Evolutionary conservation across 2,329 filamentous ascomycete genomes (phyloP).

Genomic region (Aurifilum marmelostoma): DNA sequence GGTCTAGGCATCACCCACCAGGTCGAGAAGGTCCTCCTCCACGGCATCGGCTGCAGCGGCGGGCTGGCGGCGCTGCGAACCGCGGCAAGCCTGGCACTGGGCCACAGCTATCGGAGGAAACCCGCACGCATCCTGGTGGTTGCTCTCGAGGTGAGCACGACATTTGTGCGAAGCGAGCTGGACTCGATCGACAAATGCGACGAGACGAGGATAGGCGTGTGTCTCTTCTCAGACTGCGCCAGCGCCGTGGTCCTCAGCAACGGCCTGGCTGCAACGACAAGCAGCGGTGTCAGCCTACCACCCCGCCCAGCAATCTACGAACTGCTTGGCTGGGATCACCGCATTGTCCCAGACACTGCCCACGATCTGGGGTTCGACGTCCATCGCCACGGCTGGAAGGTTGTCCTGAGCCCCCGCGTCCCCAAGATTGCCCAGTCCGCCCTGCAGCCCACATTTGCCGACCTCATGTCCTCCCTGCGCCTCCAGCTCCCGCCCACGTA

Average conservation of each 20-base stretch:
- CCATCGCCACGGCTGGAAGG: slow-evolving; percentile 69
- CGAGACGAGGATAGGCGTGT: slow-evolving; percentile 66
- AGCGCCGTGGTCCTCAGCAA: slow-evolving; percentile 69
- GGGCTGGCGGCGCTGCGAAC: slow-evolving; percentile 65
- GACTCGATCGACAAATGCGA: slow-evolving; percentile 63
- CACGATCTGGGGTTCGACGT: slow-evolving; percentile 67
- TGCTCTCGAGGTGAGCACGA: slow-evolving; percentile 65
- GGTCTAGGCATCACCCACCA: slow-evolving; percentile 58
- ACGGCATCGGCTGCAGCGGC: slow-evolving; percentile 68
- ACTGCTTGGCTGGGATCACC: slow-evolving; percentile 67
- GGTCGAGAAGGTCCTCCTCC: slow-evolving; percentile 68
- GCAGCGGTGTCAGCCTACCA: slow-evolving; percentile 32
- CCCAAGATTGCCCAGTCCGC: slow-evolving; percentile 57
- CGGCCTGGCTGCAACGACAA: slow-evolving; percentile 50
- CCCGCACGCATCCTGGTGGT: slow-evolving; percentile 68
- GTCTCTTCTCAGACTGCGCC: slow-evolving; percentile 73
- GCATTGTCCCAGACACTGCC: slow-evolving; percentile 63
- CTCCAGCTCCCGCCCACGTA: slow-evolving; percentile 40
- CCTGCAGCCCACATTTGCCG: slow-evolving; percentile 57
- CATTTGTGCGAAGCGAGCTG: slow-evolving; percentile 66
- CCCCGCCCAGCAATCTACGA: slow-evolving; percentile 53
- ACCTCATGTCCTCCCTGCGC: slow-evolving; percentile 51
- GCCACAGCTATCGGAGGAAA: slow-evolving; percentile 59
- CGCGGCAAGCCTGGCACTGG: slow-evolving; percentile 68
- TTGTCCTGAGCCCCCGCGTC: slow-evolving; percentile 64